Conservation (phyloP, 2,329 filamentous ascomycete species). For the Trichothecium roseum region DNA sequence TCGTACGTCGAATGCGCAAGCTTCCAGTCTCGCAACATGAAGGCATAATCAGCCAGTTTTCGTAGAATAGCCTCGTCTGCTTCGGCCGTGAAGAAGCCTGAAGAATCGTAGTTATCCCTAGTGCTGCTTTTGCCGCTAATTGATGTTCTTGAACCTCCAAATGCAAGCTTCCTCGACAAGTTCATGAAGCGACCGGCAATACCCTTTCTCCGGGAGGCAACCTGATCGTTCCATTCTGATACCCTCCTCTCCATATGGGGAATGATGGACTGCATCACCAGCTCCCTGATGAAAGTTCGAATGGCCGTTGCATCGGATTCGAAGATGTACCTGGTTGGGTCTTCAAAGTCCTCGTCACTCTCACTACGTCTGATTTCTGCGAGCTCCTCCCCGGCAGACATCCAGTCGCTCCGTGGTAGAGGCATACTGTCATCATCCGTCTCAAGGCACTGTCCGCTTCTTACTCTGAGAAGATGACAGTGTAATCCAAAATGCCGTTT, state of each 20-base stretch:
- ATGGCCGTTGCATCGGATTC: constrained; percentile 87
- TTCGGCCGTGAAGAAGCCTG: constrained; percentile 77
- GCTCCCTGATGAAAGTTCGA: constrained; percentile 80
- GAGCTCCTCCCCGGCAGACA: constrained; percentile 77
- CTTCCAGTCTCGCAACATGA: constrained; percentile 96
- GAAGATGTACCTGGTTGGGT: constrained; percentile 70
- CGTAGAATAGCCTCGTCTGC: constrained; percentile 83
- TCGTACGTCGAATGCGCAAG: constrained; percentile 88
- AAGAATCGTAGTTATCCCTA: constrained; percentile 65
- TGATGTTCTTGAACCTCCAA: constrained; percentile 50
- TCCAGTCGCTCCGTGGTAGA: constrained; percentile 77
- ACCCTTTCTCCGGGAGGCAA: constrained; percentile 80
- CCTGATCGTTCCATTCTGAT: constrained; percentile 92
- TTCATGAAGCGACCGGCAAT: constrained; percentile 91
- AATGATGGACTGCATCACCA: constrained; percentile 89
- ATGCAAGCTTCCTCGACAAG: constrained; percentile 79
- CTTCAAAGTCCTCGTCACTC: constrained; percentile 56
- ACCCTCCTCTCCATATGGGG: constrained; percentile 93
- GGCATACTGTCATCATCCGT: constrained; percentile 86
- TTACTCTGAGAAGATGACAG: constrained; percentile 79
- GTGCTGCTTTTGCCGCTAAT: constrained; percentile 39
- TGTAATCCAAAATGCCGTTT: constrained; percentile 96
- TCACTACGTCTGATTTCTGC: constrained; percentile 60
- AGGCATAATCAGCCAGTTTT: constrained; percentile 87
- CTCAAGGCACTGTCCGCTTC: constrained; percentile 74